These are phyloP conservation scores for Rhododendron henanense DNA, from an alignment of 148 eudicot genomes.

Conservation along the genomic window DNA sequence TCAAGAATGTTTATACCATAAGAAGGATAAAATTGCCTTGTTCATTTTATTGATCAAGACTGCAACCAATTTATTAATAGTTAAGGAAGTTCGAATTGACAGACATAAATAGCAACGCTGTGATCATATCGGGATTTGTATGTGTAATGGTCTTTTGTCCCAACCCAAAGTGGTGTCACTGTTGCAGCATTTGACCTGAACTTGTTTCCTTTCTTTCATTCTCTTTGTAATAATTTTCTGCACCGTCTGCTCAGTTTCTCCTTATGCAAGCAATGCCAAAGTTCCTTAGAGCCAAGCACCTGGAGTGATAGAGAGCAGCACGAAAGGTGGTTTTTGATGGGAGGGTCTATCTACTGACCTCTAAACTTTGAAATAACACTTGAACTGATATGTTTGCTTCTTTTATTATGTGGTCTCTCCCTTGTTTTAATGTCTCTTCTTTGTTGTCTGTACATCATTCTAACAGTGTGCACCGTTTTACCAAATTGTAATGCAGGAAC, in stretches of 20 bases:
- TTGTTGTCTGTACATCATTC: constrained; percentile 8
- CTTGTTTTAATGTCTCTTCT: background rate
- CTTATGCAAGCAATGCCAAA: background rate
- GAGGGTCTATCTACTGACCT: background rate
- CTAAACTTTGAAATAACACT: background rate
- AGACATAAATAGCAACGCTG: background rate
- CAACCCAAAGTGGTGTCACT: background rate
- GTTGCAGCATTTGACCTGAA: background rate
- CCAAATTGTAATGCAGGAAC: constrained; percentile 11
- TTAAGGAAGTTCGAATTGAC: background rate
- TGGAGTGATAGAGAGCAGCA: background rate
- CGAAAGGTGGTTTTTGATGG: background rate
- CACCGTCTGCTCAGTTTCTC: background rate
- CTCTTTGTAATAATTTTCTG: background rate
- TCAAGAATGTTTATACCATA: background rate
- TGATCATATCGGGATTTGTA: background rate
- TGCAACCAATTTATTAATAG: background rate
- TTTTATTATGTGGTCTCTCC: background rate
- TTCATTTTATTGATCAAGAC: background rate
- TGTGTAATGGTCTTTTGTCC: background rate
- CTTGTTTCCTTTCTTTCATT: background rate
- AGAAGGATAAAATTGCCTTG: background rate
- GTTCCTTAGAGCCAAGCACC: background rate
- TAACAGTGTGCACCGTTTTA: background rate
- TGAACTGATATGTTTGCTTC: background rate